These are phyloP conservation scores for Hygrophorus pudorinus DNA, from an alignment of 768 basidiomycete species.

Conservation along the genomic window DNA sequence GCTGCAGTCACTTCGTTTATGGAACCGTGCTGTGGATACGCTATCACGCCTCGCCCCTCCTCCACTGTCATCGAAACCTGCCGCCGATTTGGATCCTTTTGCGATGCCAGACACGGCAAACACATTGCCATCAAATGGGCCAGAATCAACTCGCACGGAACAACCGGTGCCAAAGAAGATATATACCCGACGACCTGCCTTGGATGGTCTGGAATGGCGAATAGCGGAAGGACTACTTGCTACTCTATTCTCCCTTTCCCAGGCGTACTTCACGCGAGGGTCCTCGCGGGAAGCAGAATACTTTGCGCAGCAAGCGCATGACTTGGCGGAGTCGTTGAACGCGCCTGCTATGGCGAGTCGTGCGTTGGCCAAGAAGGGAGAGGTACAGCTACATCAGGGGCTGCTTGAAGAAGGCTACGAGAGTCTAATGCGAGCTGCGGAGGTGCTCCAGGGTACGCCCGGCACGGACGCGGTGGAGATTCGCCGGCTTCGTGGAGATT, in stretches of 20 bases:
- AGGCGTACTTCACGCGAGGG: slow-evolving; percentile 62
- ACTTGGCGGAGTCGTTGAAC: slow-evolving; percentile 59
- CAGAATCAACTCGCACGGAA: slow-evolving; percentile 12
- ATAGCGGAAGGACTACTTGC: slow-evolving; percentile 62
- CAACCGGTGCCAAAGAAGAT: slow-evolving; percentile 17
- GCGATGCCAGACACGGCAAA: slow-evolving; percentile 35
- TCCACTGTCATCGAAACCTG: slow-evolving; percentile 13
- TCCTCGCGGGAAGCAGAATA: slow-evolving; percentile 81
- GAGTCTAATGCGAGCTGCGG: slow-evolving; percentile 40
- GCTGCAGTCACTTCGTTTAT: slow-evolving; percentile 65
- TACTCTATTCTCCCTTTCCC: slow-evolving; percentile 54
- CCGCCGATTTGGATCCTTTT: slow-evolving; percentile 49
- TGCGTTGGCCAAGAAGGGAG: slow-evolving; percentile 56
- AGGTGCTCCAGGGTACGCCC: slow-evolving; percentile 33
- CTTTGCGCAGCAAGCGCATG: slow-evolving; percentile 69
- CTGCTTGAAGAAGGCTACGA: slow-evolving; percentile 46
- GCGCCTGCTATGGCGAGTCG: slow-evolving; percentile 55
- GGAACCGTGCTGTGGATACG: slow-evolving; percentile 70
- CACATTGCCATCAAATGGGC: slow-evolving; percentile 24
- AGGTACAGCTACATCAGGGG: slow-evolving; percentile 59
- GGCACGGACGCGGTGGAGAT: slow-evolving; percentile 53
- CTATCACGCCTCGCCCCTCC: slow-evolving; percentile 48
- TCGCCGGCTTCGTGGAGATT: slow-evolving; percentile 45
- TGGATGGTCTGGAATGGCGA: slow-evolving; percentile 64
- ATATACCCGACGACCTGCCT: slow-evolving; percentile 22